Percentiles rank a stretch among this genome's conserved stretches.
phyloP scores from a whole-genome alignment of 306 rosid genomes.

The Clitoria ternatea region DNA sequence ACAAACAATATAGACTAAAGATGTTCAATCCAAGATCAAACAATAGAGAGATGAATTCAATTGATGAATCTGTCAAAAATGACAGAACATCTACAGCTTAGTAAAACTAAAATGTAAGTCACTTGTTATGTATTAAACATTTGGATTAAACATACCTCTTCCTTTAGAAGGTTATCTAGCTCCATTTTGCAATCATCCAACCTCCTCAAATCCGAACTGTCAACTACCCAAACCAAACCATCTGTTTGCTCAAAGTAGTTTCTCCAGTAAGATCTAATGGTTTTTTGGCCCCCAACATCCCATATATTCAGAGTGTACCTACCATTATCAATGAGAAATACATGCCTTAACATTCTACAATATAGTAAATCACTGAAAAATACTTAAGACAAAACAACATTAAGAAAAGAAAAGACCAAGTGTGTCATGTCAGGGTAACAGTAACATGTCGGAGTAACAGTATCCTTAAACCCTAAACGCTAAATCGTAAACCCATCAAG shows the following conservation, averaged over 20 bases:
- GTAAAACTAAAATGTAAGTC: background rate
- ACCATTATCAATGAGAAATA: slow-evolving; percentile 23
- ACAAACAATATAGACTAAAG: background rate
- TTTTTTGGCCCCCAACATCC: slow-evolving; percentile 94
- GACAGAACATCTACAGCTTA: background rate
- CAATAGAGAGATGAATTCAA: background rate
- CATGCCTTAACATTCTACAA: slow-evolving; percentile 4
- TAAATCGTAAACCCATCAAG: no score
- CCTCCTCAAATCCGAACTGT: slow-evolving; percentile 82
- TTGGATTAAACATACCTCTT: slow-evolving; percentile 53
- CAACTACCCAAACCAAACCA: slow-evolving; percentile 93
- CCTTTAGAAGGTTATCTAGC: slow-evolving; percentile 82
- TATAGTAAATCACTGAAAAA: background rate
- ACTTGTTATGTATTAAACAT: background rate
- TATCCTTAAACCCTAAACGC: no score
- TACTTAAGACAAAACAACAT: background rate
- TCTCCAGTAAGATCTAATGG: slow-evolving; percentile 92
- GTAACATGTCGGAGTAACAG: no score
- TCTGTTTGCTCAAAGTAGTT: slow-evolving; percentile 93
- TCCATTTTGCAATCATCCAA: slow-evolving; percentile 88
- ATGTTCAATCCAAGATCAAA: background rate
- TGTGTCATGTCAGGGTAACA: background rate
- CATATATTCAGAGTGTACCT: slow-evolving; percentile 79
- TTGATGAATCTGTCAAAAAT: background rate
- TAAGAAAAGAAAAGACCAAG: background rate